These are phyloP conservation scores for Vitis vinifera DNA, from an alignment of 164 flowering plant genomes.

Conservation along the genomic window DNA sequence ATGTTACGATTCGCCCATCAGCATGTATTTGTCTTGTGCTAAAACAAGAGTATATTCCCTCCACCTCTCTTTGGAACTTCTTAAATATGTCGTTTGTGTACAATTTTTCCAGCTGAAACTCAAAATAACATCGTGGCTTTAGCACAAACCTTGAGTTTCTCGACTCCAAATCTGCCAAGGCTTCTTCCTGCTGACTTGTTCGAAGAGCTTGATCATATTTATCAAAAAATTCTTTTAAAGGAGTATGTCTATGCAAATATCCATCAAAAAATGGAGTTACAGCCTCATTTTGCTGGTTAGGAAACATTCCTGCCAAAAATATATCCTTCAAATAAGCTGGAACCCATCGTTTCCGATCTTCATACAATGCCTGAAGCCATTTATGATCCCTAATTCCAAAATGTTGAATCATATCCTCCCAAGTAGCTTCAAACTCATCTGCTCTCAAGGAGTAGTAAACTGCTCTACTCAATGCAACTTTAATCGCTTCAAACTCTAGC, in stretches of 20 bases:
- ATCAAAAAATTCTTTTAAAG: slow-evolving; percentile 39
- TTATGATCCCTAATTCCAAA: slow-evolving; percentile 33
- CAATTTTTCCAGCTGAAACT: slow-evolving; percentile 43
- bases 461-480: slow-evolving; percentile 19
- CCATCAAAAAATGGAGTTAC: slow-evolving; percentile 31
- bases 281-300: slow-evolving; percentile 16
- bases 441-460: slow-evolving; percentile 32
- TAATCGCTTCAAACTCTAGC: slow-evolving; percentile 33
- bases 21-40: slow-evolving; percentile 31
- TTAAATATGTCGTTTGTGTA: slow-evolving; percentile 45
- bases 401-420: slow-evolving; percentile 45
- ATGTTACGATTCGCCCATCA: slow-evolving; percentile 36
- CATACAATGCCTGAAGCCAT: slow-evolving; percentile 41
- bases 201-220: slow-evolving; percentile 36
- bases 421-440: slow-evolving; percentile 47
- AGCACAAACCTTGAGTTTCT: slow-evolving; percentile 28
- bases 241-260: slow-evolving; percentile 31
- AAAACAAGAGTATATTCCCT: slow-evolving; percentile 47
- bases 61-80: slow-evolving; percentile 46
- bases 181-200: slow-evolving; percentile 32
- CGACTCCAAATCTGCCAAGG: slow-evolving; percentile 41
- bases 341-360: slow-evolving; percentile 48
- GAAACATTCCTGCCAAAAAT: slow-evolving; percentile 38
- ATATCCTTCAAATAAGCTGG: slow-evolving; percentile 46
- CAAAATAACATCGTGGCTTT: slow-evolving; percentile 42